Conservation (phyloP, 192 early-diverging fungal genomes). For the Phlyctochytrium planicorne region DNA sequence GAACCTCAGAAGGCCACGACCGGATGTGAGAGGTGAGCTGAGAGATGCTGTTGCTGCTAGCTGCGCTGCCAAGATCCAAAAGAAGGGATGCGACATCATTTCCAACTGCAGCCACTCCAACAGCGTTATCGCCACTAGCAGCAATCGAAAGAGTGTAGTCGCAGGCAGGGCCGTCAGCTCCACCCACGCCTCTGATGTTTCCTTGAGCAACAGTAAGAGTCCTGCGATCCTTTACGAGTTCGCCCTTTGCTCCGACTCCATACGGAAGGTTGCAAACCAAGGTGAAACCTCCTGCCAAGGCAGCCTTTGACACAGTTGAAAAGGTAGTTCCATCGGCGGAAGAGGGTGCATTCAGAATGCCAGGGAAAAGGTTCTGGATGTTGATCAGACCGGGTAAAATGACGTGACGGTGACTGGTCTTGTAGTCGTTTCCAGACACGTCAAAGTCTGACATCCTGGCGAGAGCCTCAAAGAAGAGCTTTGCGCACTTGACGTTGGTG, state of each 20-base stretch:
- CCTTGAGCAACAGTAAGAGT: constrained; percentile 53
- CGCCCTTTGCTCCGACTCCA: constrained; percentile 45
- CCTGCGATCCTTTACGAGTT: constrained; percentile 52
- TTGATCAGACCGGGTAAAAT: constrained; percentile 87
- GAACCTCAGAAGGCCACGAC: constrained; percentile 72
- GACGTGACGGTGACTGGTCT: constrained; percentile 82
- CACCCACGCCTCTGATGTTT: constrained; percentile 34
- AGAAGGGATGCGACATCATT: constrained; percentile 54
- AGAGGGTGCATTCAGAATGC: constrained; percentile 38
- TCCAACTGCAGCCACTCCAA: constrained; percentile 38
- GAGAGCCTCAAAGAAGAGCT: constrained; percentile 95
- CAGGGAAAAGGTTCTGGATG: constrained; percentile 67
- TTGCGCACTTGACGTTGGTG: constrained; percentile 99
- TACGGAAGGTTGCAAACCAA: constrained; percentile 64
- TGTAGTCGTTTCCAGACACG: constrained; percentile 83
- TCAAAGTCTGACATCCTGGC: constrained; percentile 72
- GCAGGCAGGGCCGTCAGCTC: constrained; percentile 50
- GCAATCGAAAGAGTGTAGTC: constrained; percentile 71
- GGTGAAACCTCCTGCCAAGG: constrained; percentile 86
- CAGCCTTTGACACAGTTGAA: constrained; percentile 64
- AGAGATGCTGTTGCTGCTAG: constrained; percentile 52
- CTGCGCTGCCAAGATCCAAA: constrained; percentile 43
- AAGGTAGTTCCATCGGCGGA: constrained; percentile 28
- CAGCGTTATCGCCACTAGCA: constrained; percentile 67
- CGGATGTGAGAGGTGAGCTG: constrained; percentile 74